Evolutionary conservation across 345 rosid genomes (phyloP).

Genomic region (Corchorus olitorius): DNA sequence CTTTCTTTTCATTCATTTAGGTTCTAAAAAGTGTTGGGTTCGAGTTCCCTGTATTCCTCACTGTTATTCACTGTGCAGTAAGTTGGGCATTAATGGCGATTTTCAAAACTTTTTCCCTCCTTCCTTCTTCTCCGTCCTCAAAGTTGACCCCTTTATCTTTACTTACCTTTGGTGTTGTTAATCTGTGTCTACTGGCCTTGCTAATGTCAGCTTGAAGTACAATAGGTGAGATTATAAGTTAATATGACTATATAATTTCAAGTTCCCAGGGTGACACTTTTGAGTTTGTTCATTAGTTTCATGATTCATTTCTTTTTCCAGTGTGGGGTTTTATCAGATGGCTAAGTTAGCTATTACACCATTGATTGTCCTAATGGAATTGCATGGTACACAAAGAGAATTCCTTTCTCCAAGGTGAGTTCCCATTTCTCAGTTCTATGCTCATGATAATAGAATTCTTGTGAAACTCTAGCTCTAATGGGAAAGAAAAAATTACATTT

Average conservation of each 20-base stretch:
- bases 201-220: conserved; percentile 97
- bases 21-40: conserved; percentile 86
- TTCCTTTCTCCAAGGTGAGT: conserved; percentile 19
- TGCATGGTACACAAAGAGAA: conserved; percentile 21
- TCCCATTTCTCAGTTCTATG: neutral
- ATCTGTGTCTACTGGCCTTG: conserved; percentile 94
- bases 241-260: neutral
- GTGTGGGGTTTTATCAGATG: conserved; percentile 30
- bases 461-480: neutral
- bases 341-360: conserved; percentile 26
- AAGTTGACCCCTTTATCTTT: conserved; percentile 56
- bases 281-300: conserved; percentile 5
- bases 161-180: conserved; percentile 77
- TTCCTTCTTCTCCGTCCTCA: conserved; percentile 79
- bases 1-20: conserved; percentile 33
- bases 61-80: conserved; percentile 73
- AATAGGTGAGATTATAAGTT: conserved; percentile 61
- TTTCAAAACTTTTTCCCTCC: conserved; percentile 67
- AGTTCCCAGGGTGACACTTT: neutral
- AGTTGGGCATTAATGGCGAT: conserved; percentile 85
- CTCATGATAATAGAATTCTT: neutral
- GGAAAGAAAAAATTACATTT: neutral
- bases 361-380: conserved; percentile 19
- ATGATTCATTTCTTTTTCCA: neutral
- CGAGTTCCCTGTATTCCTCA: conserved; percentile 81